Base-by-base conservation (phyloP, 768 basidiomycete species). In the Mycena sanguinolenta region DNA sequence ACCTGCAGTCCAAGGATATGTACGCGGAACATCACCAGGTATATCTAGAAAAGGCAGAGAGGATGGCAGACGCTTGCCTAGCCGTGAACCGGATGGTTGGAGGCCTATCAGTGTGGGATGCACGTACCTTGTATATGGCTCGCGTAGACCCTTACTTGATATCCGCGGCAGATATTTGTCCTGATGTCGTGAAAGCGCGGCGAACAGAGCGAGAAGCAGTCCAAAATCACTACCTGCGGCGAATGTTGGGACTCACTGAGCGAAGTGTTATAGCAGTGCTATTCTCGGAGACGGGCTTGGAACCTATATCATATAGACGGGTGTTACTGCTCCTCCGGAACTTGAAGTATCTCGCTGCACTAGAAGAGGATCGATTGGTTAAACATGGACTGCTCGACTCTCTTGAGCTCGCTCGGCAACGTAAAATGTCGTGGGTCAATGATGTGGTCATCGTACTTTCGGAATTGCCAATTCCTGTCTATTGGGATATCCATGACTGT, bases 41-140 rank as follows among this genome's bases (percentile, higher is more conserved):
- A 28, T 28, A 55, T 10, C 10, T 54, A n/a, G 52, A 57, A 21
- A 61, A 68, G 21, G 67, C 67, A 1, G 34, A 52, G 32, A 63
- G 38, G 19, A 53, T 61, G 32, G 38, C 38, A 1, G 46, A 68
- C 58, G 54, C 52, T 4, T 42, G 59, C 42, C 28, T 68, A 12
- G 52, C 52, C 9, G 59, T 68, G 10, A 57, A 62, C 10, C 59
- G 58, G 23, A 39, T 68, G 32, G 46, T 59, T 14, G 67, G 58
- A 23, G 55, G 61, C 1, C 28, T 63, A 3, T 49, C 52, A 12
- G 66, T 61, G 14, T 67, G 67, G 54, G 60, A 63, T 50, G 10
- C 30, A 9, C 30, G 52, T n/a, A 59, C 38, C 2, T 63, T 70
- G n/a, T 70, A 65, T 19, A 65, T 65, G 58, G 69, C 69, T 2